A percentile compares a stretch with the other conserved stretches of the same genome.
phyloP scores from a whole-genome alignment of 192 early-diverging fungal species.

The Lunasporangiospora selenospora region DNA sequence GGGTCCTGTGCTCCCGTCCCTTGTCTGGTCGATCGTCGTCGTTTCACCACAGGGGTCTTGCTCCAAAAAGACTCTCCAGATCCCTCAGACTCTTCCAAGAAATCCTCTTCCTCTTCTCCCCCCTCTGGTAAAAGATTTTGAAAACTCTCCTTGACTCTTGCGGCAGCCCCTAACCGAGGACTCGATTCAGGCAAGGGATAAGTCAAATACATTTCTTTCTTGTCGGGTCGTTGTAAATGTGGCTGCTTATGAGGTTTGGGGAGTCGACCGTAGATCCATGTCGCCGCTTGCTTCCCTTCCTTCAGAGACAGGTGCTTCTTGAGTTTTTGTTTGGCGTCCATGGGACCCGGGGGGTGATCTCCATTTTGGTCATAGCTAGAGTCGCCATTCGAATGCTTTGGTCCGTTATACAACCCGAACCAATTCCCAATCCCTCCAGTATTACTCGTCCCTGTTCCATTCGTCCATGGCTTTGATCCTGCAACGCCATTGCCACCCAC shows the following conservation, averaged over 20 bases:
- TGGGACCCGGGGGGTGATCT: background rate
- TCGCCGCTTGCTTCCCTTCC: constrained; percentile 34
- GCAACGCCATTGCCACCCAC: too few relatives aligned
- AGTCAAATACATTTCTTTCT: too few relatives aligned
- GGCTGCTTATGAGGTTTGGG: too few relatives aligned
- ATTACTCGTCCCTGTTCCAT: constrained; percentile 25
- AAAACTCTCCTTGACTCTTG: too few relatives aligned
- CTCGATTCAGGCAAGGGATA: background rate
- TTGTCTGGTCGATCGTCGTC: constrained; percentile 3
- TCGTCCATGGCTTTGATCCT: too few relatives aligned
- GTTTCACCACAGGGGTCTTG: background rate
- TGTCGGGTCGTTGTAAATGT: background rate
- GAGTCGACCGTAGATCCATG: too few relatives aligned
- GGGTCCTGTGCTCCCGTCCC: constrained; percentile 4
- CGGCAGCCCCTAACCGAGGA: too few relatives aligned
- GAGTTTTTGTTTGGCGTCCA: background rate
- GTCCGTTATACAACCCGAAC: constrained; percentile 7
- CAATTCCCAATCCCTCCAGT: constrained; percentile 25
- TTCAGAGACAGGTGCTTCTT: constrained; percentile 29
- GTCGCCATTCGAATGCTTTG: background rate
- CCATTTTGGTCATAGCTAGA: background rate
- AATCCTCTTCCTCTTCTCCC: background rate
- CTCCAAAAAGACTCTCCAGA: background rate
- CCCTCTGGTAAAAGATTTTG: too few relatives aligned
- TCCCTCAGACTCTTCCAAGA: background rate